Percentiles rank a stretch among this genome's conserved stretches.
These are phyloP conservation scores for Diaporthe helianthi DNA, from an alignment of 2,329 filamentous ascomycete species.

Conservation along the genomic window DNA sequence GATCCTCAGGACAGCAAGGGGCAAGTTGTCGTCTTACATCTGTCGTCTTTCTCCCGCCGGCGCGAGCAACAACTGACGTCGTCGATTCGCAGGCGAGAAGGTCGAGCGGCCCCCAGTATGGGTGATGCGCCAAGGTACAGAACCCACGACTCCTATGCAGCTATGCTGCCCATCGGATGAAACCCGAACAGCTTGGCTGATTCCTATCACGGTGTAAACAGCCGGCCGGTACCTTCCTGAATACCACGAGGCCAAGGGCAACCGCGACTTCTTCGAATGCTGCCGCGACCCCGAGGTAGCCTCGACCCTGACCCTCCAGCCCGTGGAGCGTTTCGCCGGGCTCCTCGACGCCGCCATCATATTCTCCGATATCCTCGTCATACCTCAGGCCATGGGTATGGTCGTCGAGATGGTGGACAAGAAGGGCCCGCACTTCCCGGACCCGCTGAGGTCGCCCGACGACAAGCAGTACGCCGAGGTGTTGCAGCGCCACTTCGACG, in stretches of 20 bases:
- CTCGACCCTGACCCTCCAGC: constrained; percentile 91
- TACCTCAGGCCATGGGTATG: constrained; percentile 98
- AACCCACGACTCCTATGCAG: constrained; percentile 26
- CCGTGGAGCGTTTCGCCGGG: constrained; percentile 87
- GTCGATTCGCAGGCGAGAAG: constrained; percentile 70
- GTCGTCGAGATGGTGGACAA: constrained; percentile 98
- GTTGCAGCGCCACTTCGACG: constrained; percentile 80
- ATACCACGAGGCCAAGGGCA: constrained; percentile 94
- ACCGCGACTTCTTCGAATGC: constrained; percentile 95
- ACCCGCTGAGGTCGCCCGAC: constrained; percentile 78
- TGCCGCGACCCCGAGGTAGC: constrained; percentile 93
- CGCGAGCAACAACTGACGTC: constrained; percentile 19
- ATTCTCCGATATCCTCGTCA: constrained; percentile 97
- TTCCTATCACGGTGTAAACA: constrained; percentile 45
- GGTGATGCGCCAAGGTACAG: constrained; percentile 97
- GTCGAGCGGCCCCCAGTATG: constrained; percentile 95
- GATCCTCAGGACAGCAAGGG: constrained; percentile 86
- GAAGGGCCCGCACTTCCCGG: constrained; percentile 89
- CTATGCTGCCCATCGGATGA: constrained; percentile 33
- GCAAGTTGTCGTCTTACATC: constrained; percentile 55
- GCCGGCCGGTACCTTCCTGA: constrained; percentile 97
- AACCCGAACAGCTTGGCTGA: constrained; percentile 29
- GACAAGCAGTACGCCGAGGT: constrained; percentile 85
- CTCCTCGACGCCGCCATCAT: constrained; percentile 97
- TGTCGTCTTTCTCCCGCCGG: background rate